Base-by-base conservation (phyloP, 2,329 filamentous ascomycete genomes). In the Xylariales sp. region DNA sequence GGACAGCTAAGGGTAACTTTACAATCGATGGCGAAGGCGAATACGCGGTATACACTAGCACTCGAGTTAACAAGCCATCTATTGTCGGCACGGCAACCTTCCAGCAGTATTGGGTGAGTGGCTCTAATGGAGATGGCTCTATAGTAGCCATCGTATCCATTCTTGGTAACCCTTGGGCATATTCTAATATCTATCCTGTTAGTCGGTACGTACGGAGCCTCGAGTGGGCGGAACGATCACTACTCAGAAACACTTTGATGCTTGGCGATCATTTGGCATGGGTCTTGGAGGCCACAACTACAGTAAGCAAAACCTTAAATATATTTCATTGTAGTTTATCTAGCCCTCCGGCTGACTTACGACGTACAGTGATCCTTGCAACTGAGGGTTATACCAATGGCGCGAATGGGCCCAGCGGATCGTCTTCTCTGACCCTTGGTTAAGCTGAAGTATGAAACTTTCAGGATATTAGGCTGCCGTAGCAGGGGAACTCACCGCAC, bases 71-170 rank as follows among this genome's bases (percentile, higher is more conserved):
- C 74, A 81, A 84, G 72, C 84, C 85, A 0, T 84, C 81, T 1
- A 87, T 88, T 70, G 78, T 84, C n/a, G 86, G 85, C 53, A 86
- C 84, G 10, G 71, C 79, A 18, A 87, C 84, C 46, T 88, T 87
- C 75, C 79, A 82, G 75, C 85, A 87, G 78, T 88, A 83, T 75
- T 87, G 83, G 68, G 68, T 70, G 30, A 62, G 68, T 56, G 32
- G 9, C 12, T 43, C 30, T 28, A 14, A 49, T 32, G 9, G 34
- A 4, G 28, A 39, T n/a, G n/a, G 18, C 28, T 34, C 7, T 43
- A 53, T 0, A 55, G 18, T 5, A n/a, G 8, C 43, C 43, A 1
- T 1, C 43, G 23, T 2, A 53, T 7, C 43, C 7, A 23, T 18
- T 34, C n/a, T 9, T 4, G 5, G n/a, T n/a, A n/a, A 34, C 5